Conservation (phyloP, 306 rosid species). For the Rosa multiflora region DNA sequence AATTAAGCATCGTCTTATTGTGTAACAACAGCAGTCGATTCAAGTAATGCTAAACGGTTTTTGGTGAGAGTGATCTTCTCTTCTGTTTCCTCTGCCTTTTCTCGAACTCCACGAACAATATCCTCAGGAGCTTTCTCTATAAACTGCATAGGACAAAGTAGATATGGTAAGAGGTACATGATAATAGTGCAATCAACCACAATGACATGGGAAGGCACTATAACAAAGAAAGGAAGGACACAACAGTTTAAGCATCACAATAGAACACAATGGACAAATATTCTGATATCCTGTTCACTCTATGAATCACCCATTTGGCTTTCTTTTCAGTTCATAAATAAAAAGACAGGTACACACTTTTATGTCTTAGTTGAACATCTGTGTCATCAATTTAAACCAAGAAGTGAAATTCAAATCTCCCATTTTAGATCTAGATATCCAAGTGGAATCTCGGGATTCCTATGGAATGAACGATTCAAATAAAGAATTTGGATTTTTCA, state of each 20-base stretch:
- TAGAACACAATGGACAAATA: background rate
- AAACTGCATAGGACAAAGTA: constrained; percentile 50
- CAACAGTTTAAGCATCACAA: background rate
- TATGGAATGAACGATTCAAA: background rate
- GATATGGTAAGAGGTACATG: constrained; percentile 20
- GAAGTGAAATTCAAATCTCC: background rate
- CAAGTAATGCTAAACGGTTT: constrained; percentile 69
- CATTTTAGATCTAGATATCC: background rate
- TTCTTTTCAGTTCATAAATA: background rate
- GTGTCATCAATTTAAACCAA: background rate
- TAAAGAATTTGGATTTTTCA: background rate
- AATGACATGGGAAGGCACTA: background rate
- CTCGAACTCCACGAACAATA: constrained; percentile 71
- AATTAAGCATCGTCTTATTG: constrained; percentile 20
- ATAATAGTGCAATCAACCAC: background rate
- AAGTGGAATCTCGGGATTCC: background rate
- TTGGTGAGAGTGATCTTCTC: constrained; percentile 82
- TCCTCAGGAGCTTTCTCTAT: constrained; percentile 84
- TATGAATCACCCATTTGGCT: background rate
- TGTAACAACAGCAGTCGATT: constrained; percentile 50
- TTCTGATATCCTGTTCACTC: background rate
- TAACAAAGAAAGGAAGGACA: background rate
- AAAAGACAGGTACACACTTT: background rate
- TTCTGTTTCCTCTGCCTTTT: constrained; percentile 80
- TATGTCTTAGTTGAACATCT: background rate